Evolutionary conservation across 1,284 basidiomycete species (phyloP).

Genomic region (Thelephora terrestris): DNA sequence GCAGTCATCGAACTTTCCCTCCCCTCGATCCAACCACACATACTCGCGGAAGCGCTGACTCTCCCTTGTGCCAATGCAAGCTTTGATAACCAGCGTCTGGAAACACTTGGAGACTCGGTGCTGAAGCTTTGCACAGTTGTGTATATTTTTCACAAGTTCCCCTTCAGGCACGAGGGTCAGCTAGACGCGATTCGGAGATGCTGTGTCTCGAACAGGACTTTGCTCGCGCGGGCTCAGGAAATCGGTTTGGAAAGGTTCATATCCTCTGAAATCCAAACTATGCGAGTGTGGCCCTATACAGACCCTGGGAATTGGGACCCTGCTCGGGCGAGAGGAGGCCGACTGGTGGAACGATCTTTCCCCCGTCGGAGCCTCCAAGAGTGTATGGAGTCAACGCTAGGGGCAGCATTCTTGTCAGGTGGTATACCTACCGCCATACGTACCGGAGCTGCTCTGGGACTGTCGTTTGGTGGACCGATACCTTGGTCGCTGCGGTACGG

Average conservation of each 20-base stretch:
- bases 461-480: constrained; percentile 59
- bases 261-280: constrained; percentile 43
- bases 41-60: constrained; percentile 64
- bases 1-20: constrained; percentile 43
- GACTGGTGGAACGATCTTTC: constrained; percentile 28
- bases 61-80: constrained; percentile 50
- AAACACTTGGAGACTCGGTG: constrained; percentile 77
- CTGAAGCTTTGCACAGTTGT: constrained; percentile 69
- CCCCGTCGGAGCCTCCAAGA: constrained; percentile 70
- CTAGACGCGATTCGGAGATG: constrained; percentile 53
- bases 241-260: constrained; percentile 54
- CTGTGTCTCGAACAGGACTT: constrained; percentile 57
- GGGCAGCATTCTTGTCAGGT: constrained; percentile 60
- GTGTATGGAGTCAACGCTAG: constrained; percentile 75
- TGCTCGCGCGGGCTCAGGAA: constrained; percentile 57
- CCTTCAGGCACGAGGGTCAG: constrained; percentile 73
- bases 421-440: constrained; percentile 58
- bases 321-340: constrained; percentile 17
- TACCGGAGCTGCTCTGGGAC: constrained; percentile 51
- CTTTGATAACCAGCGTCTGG: constrained; percentile 74
- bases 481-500: constrained; percentile 52
- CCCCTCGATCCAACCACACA: constrained; percentile 43
- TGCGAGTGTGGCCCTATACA: constrained; percentile 53
- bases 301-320: constrained; percentile 25
- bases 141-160: constrained; percentile 65